Evolutionary conservation across 2,329 filamentous ascomycete genomes (phyloP), one percentile per base, ranked within the genome.

Genomic region (Ceratocystis colombiana): DNA sequence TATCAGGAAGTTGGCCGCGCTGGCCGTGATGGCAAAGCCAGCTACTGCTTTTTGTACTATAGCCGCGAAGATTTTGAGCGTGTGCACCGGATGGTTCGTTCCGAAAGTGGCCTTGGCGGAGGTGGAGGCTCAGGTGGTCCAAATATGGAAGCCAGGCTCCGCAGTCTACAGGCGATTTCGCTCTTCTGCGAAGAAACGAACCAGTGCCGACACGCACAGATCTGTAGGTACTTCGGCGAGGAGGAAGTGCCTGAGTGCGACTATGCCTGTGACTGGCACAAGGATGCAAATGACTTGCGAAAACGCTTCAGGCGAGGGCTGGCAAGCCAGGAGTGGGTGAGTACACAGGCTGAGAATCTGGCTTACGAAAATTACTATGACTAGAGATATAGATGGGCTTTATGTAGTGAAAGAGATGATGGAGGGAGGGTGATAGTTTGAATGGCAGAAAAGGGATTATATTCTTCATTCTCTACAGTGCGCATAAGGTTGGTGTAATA

Each of bases 1-100:
- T 96, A 96, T 72, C 93, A 97, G 76, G 93, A 97, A 79, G 92
- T 90, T 1, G 93, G 93, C 0, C 88, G 93, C 48, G 93, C 92
- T 5, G 93, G 93, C 0, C 84, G 93, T 50, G 93, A 97, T 71
- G 90, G 90, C 28, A 92, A 93, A 69, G 91, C 91, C 0, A 87
- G 88, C 41, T 84, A 88, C 68, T 96, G 91, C 72, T 89, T 96
- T 65, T 78, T 97, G 65, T 96, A 96, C 75, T 97, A 96, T 76
- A 91, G 87, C 68, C 84, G 89, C 12, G 89, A 95, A 74, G 92
- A 96, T 72, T 80, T 90, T 30, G 89, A 96, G 72, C 83, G 90
- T 1, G 84, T 88, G 8, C 84, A 81, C 8, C 80, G 77, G 69
- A 76, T 86, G 76, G 74, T 84, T 48, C 75, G 78, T 3, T 64